A percentile compares a stretch with the other conserved stretches of the same genome.
Conservation (phyloP, 1,284 basidiomycete genomes). For the Fomitiporia mediterranea region DNA sequence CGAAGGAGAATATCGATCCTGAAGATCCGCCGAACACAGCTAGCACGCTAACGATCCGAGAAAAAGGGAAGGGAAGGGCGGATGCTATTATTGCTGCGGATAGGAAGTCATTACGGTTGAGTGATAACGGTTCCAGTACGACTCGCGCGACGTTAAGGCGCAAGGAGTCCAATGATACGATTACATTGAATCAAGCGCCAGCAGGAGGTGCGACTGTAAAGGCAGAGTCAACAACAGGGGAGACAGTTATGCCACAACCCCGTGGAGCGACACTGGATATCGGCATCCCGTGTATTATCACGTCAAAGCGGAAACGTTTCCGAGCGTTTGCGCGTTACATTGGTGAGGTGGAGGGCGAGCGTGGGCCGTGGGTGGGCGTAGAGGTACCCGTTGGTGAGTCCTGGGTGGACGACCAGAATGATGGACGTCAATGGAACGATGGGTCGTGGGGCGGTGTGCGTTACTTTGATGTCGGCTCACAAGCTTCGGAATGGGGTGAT, state of each 20-base stretch:
- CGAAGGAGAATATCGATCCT: constrained; percentile 17
- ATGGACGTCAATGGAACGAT: constrained; percentile 74
- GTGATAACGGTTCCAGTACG: constrained; percentile 37
- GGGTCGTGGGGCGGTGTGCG: constrained; percentile 74
- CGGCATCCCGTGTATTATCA: constrained; percentile 90
- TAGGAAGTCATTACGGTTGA: constrained; percentile 19
- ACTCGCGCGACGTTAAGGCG: constrained; percentile 35
- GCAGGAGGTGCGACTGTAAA: neutral
- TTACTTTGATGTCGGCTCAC: constrained; percentile 70
- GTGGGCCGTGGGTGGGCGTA: constrained; percentile 87
- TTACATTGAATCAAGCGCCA: constrained; percentile 28
- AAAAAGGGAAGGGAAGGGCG: constrained; percentile 8
- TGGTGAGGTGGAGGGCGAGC: constrained; percentile 74
- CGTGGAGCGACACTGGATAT: constrained; percentile 76
- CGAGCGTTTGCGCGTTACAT: constrained; percentile 86
- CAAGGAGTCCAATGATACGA: constrained; percentile 43
- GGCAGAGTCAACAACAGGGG: neutral
- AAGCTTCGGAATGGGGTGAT: constrained; percentile 57
- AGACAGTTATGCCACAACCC: constrained; percentile 27
- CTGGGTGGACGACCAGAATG: constrained; percentile 49
- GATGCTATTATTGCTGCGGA: constrained; percentile 3
- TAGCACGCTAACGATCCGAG: constrained; percentile 15
- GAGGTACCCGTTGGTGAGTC: constrained; percentile 72
- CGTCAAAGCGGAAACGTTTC: constrained; percentile 77
- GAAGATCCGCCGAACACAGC: constrained; percentile 9